phyloP scores from a whole-genome alignment of 2,329 filamentous ascomycete genomes.

The Ascochyta lentis region DNA sequence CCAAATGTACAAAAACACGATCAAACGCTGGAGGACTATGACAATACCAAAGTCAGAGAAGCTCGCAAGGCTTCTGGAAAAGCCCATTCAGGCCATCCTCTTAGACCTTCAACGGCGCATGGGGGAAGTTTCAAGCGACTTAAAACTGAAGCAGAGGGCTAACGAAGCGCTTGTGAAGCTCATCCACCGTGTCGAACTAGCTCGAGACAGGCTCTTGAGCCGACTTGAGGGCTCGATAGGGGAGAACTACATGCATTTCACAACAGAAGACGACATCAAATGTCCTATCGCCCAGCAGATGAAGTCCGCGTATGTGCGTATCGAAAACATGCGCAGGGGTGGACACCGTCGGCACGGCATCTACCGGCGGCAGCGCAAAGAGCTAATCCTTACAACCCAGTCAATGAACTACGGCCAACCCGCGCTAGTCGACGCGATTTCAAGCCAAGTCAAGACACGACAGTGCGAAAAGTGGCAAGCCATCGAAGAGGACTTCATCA shows the following conservation, averaged over 20 bases:
- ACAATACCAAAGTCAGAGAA: not conserved
- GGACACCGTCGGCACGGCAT: not conserved
- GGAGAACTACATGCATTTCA: constrained; percentile 10
- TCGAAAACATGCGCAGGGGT: not conserved
- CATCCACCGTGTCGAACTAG: not conserved
- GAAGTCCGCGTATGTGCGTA: constrained; percentile 3
- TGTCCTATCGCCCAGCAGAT: constrained; percentile 18
- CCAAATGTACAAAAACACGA: not conserved
- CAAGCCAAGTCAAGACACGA: not conserved
- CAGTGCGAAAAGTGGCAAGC: constrained; percentile 4
- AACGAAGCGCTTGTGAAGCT: constrained; percentile 6
- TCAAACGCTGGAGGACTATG: not conserved
- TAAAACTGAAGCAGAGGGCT: too few relatives aligned
- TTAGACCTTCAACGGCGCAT: not conserved
- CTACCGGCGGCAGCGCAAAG: constrained; percentile 1
- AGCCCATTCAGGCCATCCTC: not conserved
- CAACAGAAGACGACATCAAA: constrained; percentile 19
- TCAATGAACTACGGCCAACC: not conserved
- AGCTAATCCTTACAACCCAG: not conserved
- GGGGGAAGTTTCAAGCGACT: not conserved
- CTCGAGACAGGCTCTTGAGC: rapidly evolving
- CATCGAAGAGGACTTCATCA: not conserved
- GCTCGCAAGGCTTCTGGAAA: not conserved
- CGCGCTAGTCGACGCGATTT: not conserved
- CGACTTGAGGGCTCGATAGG: not conserved